Evolutionary conservation across 768 basidiomycete species (phyloP), one percentile per base, ranked within the genome.

Genomic region (Tylopilus plumbeoviolaceoides): DNA sequence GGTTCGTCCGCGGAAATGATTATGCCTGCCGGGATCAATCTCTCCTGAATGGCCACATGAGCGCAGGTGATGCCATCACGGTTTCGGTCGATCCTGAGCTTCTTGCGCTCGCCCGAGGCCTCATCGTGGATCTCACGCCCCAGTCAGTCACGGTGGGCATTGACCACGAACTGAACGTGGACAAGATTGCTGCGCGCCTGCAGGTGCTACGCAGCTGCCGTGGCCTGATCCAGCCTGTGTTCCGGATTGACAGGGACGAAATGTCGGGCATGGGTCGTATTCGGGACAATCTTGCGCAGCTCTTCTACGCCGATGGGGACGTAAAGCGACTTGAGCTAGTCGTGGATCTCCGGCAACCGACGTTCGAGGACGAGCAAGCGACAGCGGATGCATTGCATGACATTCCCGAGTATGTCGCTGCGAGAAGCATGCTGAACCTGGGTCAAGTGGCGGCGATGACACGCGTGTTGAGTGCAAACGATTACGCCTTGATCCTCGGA

Each of bases 231-330:
- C 31, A 46, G 20, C 60, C 56, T 25, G 78, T 71, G 21, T 99
- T 93, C 73, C 81, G 95, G 15, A 83, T 99, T 52, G 97, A 98
- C 75, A 93, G 86, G 63, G 97, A 98, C 65, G 97, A 98, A 67
- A 71, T 98, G 45, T 82, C 83, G 5, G 92, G 94, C 1, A 87
- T 98, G 83, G 83, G 84, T 39, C 80, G 91, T 18, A 85, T 99
- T 64, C 79, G 97, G 9, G 85, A 91, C 58, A 98, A 97, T 61
- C 83, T 98, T 41, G 87, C 94, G 0, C 85, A 86, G 50, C 63
- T 98, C 10, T 98, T 98, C 71, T 91, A 91, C 62, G 81, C 79
- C 0, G 80, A 85, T 14, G 89, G 86, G 4, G 90, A 95, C 57
- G 64, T 73, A 20, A 76, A 77, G 39, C 78, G 87, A 17, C 74